These are phyloP conservation scores for Chaetomiaceae sp. DNA, from an alignment of 2,329 filamentous ascomycete species.

Conservation along the genomic window DNA sequence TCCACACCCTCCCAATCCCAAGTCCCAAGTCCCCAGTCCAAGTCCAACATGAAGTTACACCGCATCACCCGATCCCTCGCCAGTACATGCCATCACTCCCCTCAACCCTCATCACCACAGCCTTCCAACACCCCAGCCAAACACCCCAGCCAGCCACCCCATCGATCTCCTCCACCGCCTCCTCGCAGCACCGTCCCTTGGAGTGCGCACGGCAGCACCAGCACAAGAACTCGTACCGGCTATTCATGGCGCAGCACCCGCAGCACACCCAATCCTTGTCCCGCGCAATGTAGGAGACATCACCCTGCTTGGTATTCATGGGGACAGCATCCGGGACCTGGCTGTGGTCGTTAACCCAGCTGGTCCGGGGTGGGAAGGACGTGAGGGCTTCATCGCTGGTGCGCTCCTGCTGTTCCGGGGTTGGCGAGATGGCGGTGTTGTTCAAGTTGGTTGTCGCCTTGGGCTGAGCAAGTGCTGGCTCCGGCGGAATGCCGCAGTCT, in stretches of 20 bases:
- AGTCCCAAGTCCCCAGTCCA: no score
- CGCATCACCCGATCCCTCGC: no score
- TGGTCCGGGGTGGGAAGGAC: not conserved
- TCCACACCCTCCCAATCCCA: no score
- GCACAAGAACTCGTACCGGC: slow-evolving; percentile 13
- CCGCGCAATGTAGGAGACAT: not conserved
- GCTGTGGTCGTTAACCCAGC: not conserved
- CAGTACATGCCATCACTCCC: not conserved
- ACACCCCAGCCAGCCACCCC: not conserved
- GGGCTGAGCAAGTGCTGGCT: no score
- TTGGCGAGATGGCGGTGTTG: not conserved
- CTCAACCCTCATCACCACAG: not conserved
- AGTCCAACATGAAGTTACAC: no score
- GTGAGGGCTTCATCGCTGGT: not conserved
- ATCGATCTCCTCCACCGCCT: not conserved
- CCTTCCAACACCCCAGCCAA: not conserved
- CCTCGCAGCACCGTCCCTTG: slow-evolving; percentile 6
- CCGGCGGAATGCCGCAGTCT: no score
- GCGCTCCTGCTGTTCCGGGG: not conserved
- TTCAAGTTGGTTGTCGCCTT: no score
- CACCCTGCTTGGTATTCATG: not conserved
- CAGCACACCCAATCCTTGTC: slow-evolving; percentile 20
- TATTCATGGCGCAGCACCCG: slow-evolving; percentile 6
- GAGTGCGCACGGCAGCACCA: slow-evolving; percentile 7
- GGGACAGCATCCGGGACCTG: not conserved